Conservation (phyloP, 2,329 filamentous ascomycete genomes). For the Cladobotryum mycophilum region DNA sequence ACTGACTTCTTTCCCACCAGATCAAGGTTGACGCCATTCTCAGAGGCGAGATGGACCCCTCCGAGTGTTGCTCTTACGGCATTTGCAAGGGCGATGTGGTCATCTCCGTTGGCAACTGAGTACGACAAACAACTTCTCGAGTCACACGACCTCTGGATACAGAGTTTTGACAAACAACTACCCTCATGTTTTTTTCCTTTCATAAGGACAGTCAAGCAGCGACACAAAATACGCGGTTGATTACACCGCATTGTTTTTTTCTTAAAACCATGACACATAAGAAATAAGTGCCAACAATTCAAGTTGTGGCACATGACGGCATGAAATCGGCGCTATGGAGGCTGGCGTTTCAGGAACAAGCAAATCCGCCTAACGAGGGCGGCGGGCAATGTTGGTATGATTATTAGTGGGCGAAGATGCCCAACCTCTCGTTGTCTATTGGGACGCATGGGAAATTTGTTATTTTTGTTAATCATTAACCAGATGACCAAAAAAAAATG, state of each 20-base stretch:
- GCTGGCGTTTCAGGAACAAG: conserved; percentile 7
- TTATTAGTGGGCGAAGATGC: no score
- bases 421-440: no score
- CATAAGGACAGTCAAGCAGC: neutral
- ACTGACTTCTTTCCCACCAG: conserved; percentile 16
- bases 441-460: no score
- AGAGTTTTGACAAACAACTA: no score
- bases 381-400: no score
- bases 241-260: no score
- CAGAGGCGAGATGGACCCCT: conserved; percentile 39
- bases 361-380: no score
- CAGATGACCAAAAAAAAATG: no score
- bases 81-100: conserved; percentile 45
- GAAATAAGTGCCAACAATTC: neutral
- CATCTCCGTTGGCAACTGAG: conserved; percentile 34
- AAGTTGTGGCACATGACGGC: neutral
- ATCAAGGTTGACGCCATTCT: conserved; percentile 38
- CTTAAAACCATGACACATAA: neutral
- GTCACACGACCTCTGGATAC: no score
- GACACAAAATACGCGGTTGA: neutral
- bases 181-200: no score
- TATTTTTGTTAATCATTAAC: no score
- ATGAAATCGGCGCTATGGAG: neutral
- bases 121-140: neutral
- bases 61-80: conserved; percentile 49